Evolutionary conservation across 441 rosid genomes (phyloP), one percentile per base, ranked within the genome.

Genomic region (Melastoma candidum): DNA sequence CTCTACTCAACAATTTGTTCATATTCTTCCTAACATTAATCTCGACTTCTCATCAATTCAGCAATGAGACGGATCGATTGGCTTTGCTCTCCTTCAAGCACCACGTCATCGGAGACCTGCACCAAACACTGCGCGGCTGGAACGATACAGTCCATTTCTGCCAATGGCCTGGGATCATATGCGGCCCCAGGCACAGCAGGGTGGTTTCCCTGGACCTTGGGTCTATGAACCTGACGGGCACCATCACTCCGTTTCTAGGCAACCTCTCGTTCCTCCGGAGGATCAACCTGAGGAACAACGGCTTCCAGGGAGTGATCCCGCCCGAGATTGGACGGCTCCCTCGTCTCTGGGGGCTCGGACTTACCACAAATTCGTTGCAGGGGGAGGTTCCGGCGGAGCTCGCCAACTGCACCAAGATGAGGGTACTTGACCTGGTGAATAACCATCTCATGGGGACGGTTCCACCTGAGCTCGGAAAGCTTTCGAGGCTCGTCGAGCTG

Each of bases 41-140:
- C 36, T 29, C 36, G 5, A 3, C 5, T 3, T 29, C 36, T 29
- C 36, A 29, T 29, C 36, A 29, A 29, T 29, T 29, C 36, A 29
- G 36, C 36, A 29, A 29, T 29, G 36, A 29, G 7, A 29, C 60
- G 9, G 81, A 73, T 17, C 8, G 44, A 3, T 55, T 59, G 0
- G 74, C 69, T 26, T 56, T 74, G n/a, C 69, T 74, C 0, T 72
- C 67, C 47, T 71, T 77, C 57, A 74, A 72, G 70, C 61, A 44
- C 32, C 63, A 13, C 10, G 59, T 72, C 47, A 65, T 68, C 26
- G 45, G 57, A n/a, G 78, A 78, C 58, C 73, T 80, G 9, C 45
- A 48, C 8, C 46, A 57, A 7, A 57, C 68, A 55, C 59, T 68
- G 75, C 59, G 14, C 44, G 62, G 65, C 10, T 76, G 79, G 81